Conservation (phyloP, 2,329 filamentous ascomycete genomes). For the Colletotrichum plurivorum region DNA sequence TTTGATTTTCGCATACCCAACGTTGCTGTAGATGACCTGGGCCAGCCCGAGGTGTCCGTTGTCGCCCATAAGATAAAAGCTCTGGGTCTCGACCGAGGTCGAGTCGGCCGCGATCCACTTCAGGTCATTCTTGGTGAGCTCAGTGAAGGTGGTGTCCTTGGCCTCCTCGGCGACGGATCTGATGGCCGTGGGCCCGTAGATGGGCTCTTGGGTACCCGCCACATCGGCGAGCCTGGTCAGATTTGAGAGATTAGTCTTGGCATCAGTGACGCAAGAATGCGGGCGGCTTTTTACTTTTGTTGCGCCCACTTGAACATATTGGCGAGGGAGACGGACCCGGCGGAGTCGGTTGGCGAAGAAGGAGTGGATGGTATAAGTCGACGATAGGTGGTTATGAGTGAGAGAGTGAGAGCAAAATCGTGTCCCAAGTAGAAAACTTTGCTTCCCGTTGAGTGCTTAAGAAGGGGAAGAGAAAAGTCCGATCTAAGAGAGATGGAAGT, state of each 20-base stretch:
- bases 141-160: slow-evolving; percentile 83
- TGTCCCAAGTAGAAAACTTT: slow-evolving; percentile 17
- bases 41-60: slow-evolving; percentile 82
- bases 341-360: slow-evolving; percentile 1
- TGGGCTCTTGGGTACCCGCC: slow-evolving; percentile 95
- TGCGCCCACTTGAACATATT: slow-evolving; percentile 96
- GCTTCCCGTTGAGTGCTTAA: slow-evolving; percentile 36
- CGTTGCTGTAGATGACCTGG: slow-evolving; percentile 98
- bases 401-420: slow-evolving; percentile 22
- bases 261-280: slow-evolving; percentile 43
- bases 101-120: slow-evolving; percentile 86
- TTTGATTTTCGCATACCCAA: slow-evolving; percentile 76
- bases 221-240: slow-evolving; percentile 77
- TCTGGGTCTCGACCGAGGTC: slow-evolving; percentile 95
- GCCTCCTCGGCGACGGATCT: slow-evolving; percentile 87
- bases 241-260: slow-evolving; percentile 39
- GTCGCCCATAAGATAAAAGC: slow-evolving; percentile 90
- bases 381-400: slow-evolving; percentile 1
- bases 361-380: background rate
- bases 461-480: slow-evolving; percentile 21
- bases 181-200: slow-evolving; percentile 92
- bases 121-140: slow-evolving; percentile 82
- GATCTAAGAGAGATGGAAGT: slow-evolving; percentile 29
- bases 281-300: slow-evolving; percentile 75
- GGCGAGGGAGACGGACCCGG: slow-evolving; percentile 33